Conservation (phyloP, 768 basidiomycete genomes). For the Lanmaoa rubissima region DNA sequence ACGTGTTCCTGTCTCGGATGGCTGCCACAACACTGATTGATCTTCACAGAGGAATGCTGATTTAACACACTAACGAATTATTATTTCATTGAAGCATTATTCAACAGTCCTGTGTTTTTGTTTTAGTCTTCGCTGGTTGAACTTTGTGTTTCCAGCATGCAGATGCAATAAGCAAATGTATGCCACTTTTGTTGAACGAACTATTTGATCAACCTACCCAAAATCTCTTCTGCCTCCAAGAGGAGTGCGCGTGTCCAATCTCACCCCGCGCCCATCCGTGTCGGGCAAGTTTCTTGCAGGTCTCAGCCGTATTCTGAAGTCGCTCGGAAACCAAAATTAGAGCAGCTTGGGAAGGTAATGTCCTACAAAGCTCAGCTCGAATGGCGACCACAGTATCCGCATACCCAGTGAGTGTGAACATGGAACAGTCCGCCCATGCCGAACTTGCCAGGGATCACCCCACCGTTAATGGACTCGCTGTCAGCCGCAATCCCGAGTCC, state of each 20-base stretch:
- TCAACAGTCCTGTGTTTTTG: background rate
- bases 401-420: background rate
- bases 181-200: background rate
- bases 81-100: background rate
- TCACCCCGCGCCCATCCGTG: background rate
- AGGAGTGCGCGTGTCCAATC: background rate
- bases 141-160: background rate
- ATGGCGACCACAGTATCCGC: background rate
- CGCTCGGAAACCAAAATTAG: background rate
- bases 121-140: background rate
- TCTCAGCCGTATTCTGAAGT: background rate
- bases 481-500: slow-evolving; percentile 20
- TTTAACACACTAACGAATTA: slow-evolving; percentile 32
- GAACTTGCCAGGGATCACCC: background rate
- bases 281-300: background rate
- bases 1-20: slow-evolving; percentile 25
- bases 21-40: slow-evolving; percentile 10
- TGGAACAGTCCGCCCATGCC: background rate
- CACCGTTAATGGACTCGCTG: background rate
- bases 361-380: background rate
- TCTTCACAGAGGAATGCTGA: slow-evolving; percentile 44
- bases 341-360: background rate
- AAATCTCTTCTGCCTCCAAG: background rate
- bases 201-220: background rate
- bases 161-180: background rate